Base-by-base conservation (phyloP, 768 basidiomycete species). In the Erythrobasidium yunnanense region DNA sequence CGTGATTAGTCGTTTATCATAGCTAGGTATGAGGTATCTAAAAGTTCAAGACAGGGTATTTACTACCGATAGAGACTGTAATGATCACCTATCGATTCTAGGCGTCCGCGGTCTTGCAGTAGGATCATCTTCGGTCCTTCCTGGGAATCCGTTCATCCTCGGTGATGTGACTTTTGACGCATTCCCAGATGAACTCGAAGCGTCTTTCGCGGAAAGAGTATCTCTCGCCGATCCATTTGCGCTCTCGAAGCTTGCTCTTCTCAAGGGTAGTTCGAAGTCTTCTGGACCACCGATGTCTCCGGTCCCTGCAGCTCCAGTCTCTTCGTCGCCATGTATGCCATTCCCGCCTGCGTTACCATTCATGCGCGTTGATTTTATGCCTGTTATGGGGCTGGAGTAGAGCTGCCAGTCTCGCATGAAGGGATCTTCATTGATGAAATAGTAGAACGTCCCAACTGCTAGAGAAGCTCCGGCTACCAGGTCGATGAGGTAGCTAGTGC, bases 401-500 rank as follows among this genome's bases (percentile, higher is more conserved):
- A 51, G 18, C 7, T 49, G 46, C 60, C 60, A 63, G 60, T 63
- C 60, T 11, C 60, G 60, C 60, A 63, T 63, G 4, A 50, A 29
- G 8, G 60, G 46, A 49, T 62, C 60, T 18, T 63, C 34, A 4
- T 22, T 55, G 65, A 68, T 27, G 20, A 62, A 46, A 32, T 51
- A 70, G 55, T 73, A 96, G 81, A 96, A 97, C 73, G 83, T 85
- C 20, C 82, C 81, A 35, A 86, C 85, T 51, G 92, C 86, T 69
- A 99, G 82, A 74, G 91, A 93, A 0, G 87, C 88, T 15, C 95
- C 95, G 8, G 85, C 88, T 53, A 90, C 88, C 74, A 96, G 88
- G 74, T 99, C 95, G 78, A 99, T 91, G 74, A 99, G 86, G 80
- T 97, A 97, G 78, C 97, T 93, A 77, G 95, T 90, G 2, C 88